phyloP scores from a whole-genome alignment of 805 yeast genomes.

The Candida wancherniae region DNA sequence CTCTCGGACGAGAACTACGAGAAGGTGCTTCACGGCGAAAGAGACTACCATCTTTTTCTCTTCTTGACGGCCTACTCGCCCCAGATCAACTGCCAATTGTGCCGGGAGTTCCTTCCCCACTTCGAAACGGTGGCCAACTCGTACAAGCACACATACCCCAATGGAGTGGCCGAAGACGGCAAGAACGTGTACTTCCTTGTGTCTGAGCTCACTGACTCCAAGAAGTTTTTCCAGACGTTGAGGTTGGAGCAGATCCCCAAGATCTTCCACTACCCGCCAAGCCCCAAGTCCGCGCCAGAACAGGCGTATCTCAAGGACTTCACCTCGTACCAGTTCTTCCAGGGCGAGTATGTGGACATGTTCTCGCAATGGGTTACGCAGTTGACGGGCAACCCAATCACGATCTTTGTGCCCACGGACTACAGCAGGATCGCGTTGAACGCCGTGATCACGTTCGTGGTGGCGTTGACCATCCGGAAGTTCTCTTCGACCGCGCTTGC shows the following conservation, averaged over 20 bases:
- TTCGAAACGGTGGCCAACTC: slow-evolving; percentile 58
- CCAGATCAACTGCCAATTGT: slow-evolving; percentile 70
- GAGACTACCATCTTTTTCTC: slow-evolving; percentile 64
- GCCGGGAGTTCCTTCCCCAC: slow-evolving; percentile 66
- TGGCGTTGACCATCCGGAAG: slow-evolving; percentile 22
- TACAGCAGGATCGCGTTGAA: slow-evolving; percentile 35
- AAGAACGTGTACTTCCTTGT: slow-evolving; percentile 59
- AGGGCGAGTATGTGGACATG: slow-evolving; percentile 39
- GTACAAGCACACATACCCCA: slow-evolving; percentile 50
- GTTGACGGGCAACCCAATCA: slow-evolving; percentile 32
- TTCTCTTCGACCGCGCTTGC: slow-evolving; percentile 29
- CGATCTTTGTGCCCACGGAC: slow-evolving; percentile 39
- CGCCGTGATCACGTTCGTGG: slow-evolving; percentile 31
- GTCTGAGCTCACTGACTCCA: slow-evolving; percentile 64
- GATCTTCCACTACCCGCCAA: slow-evolving; percentile 56
- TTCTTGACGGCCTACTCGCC: slow-evolving; percentile 72
- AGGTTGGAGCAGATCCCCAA: slow-evolving; percentile 75
- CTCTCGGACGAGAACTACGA: slow-evolving; percentile 60
- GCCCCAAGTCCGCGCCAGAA: slow-evolving; percentile 22
- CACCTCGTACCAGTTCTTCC: slow-evolving; percentile 43
- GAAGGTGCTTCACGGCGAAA: slow-evolving; percentile 52
- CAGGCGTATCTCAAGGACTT: slow-evolving; percentile 15
- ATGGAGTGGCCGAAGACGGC: slow-evolving; percentile 32
- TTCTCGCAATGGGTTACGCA: slow-evolving; percentile 32
- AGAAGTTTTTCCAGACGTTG: slow-evolving; percentile 47